Evolutionary conservation across 352 stramenopile species (phyloP), one percentile per base, ranked within the genome.

Genomic region (Pythium volutum): DNA sequence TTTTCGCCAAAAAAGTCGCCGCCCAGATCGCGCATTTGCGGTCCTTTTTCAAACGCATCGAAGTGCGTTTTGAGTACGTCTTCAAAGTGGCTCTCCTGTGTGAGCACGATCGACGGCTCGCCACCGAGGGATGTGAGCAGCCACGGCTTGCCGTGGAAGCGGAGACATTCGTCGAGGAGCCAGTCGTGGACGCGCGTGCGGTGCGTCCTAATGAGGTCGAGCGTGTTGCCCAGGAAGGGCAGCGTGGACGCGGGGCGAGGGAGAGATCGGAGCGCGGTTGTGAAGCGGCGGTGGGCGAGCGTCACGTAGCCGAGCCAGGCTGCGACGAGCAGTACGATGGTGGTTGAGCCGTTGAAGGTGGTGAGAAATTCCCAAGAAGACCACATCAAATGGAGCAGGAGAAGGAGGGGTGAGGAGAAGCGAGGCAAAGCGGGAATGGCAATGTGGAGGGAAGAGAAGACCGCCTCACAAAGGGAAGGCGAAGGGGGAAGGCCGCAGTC

Each of bases 11-110:
- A 76, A n/a, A 95, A 69, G 46, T 91, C 78, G 11, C 61, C 42
- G 0, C 83, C 59, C 10, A 87, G 72, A n/a, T 60, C 52, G 0
- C 59, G 49, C 27, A 76, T 69, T 41, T 27, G 58, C 23, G 53
- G 60, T 9, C 84, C 80, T 50, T 95, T 96, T 14, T 70, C 78
- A 47, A 93, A 95, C 25, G 73, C 71, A 38, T 90, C 74, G 47
- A 95, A 95, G 27, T 92, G 74, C 10, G 57, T 73, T 45, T 76
- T 71, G 14, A 87, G 49, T 25, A 87, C 73, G 52, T 89, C 77
- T 45, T 87, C 77, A 33, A 83, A 81, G 15, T 59, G 48, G 8
- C 66, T 64, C 4, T 68, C 57, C 9, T 55, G 70, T 20, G 63
- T 79, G 9, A 87, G 45, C 25, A 87, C 76, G 23, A 87, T 47